These are phyloP conservation scores for Hygrocybe coccinea DNA, from an alignment of 768 basidiomycete species.

Conservation along the genomic window DNA sequence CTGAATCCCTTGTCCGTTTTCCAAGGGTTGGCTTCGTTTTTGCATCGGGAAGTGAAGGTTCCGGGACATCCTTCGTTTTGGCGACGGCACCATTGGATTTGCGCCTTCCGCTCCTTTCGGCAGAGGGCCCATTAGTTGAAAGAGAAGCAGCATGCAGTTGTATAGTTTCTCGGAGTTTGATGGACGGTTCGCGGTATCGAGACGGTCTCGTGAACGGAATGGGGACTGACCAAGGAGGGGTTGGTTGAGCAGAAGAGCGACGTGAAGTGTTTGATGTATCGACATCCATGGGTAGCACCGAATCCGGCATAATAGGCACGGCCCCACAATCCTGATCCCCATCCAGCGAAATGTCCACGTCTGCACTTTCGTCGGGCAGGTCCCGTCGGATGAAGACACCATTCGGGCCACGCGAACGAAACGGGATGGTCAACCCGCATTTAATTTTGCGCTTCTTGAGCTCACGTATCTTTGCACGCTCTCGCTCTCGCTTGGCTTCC, in stretches of 20 bases:
- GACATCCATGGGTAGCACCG: not conserved
- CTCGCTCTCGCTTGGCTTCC: constrained; percentile 39
- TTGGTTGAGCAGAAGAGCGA: constrained; percentile 1
- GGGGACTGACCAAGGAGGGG: not conserved
- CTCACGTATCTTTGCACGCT: constrained; percentile 50
- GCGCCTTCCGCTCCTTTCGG: constrained; percentile 14
- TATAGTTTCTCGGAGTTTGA: constrained; percentile 12
- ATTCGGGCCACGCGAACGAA: constrained; percentile 22
- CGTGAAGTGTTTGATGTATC: not conserved
- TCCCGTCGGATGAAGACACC: constrained; percentile 55
- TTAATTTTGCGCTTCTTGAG: constrained; percentile 50
- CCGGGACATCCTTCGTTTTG: constrained; percentile 8
- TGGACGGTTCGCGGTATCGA: constrained; percentile 14
- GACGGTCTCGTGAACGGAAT: constrained; percentile 6
- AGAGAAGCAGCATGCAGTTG: not conserved
- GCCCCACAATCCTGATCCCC: constrained; percentile 16
- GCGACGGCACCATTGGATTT: not conserved
- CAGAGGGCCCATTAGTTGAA: not conserved
- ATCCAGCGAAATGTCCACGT: constrained; percentile 51
- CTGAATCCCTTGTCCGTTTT: constrained; percentile 18
- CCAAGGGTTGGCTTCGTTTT: constrained; percentile 8
- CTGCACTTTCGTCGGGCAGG: constrained; percentile 54
- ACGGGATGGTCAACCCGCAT: constrained; percentile 30
- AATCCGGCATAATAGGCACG: constrained; percentile 6
- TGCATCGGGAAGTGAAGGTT: not conserved